Evolutionary conservation across 257 asterid species (phyloP), one percentile per base, ranked within the genome.

Genomic region (Solanum clarkiae): DNA sequence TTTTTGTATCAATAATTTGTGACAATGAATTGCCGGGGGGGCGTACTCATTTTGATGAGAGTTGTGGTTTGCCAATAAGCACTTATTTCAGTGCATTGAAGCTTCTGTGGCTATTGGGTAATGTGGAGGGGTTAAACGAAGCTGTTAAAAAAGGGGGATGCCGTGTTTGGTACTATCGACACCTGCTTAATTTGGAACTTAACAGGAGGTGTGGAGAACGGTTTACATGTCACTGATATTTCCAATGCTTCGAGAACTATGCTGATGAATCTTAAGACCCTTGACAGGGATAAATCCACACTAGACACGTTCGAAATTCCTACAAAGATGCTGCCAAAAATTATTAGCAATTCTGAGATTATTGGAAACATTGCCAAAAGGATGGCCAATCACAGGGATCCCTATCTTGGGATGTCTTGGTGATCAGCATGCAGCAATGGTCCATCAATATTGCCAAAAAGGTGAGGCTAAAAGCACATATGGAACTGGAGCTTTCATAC

Each of bases 381-480:
- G 97, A 70, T 96, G 98, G 98, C 94, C 98, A 6, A 74, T 93
- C 55, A 68, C 96, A 0, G 98, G 98, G 17, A 80, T 96, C 56
- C 99, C 98, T 2, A 93, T 94, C 26, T 84, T 98, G 8, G 98
- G 99, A 45, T 94, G 99, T 86, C 97, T 96, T 20, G 99, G 99
- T 22, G 99, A 96, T 89, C 98, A 96, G 17, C 99, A 96, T 42
- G 99, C 99, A 6, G 99, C 98, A 4, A 96, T 96, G 99, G 84
- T 96, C 69, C 98, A 98, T 22, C 99, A 96, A 81, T 93, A 92
- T n/a, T 96, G 98, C 62, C 82, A 83, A 17, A 94, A 91, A 89
- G 99, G 99, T 0, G 98, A 94, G 88, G 99, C 98, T 7, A 96
- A 96, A 85, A 93, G 98, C 94, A 96, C 99, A 0, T 95, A 94